Evolutionary conservation across 371 early-diverging fungal species (phyloP), one percentile per base, ranked within the genome.

Genomic region (Ecytonucleospora hepatopenaei): DNA sequence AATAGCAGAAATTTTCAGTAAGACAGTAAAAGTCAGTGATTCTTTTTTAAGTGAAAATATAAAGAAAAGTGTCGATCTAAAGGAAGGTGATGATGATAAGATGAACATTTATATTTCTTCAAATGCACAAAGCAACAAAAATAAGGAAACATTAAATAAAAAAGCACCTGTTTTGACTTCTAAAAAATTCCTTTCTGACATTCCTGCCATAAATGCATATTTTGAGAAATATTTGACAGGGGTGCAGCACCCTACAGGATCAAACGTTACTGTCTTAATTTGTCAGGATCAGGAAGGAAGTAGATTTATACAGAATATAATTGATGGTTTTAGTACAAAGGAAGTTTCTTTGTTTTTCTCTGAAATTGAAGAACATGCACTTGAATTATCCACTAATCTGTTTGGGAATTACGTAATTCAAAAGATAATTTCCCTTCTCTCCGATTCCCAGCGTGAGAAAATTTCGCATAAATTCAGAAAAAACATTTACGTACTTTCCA

Each of bases 351-450:
- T 90, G 74, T 92, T 96, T 16, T 95, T 96, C 82, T 86, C 89
- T 27, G 92, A 94, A 79, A 88, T 98, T 27, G 80, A 87, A 46
- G 90, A 92, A 3, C 85, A 88, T 66, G 86, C 90, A 0, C 79
- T 91, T 34, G 90, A 92, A 62, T 82, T 98, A 48, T 92, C 91
- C 89, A 90, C 91, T 0, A 98, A 98, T 77, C 92, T 97, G 0
- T 98, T 98, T 86, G 97, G 97, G 53, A 98, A 98, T 82, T 98
- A 98, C 75, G 97, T 98, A 48, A 86, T 98, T 54, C 97, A 98
- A 82, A 98, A 97, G 83, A 90, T 97, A 74, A 61, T 79, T 27
- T 75, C 77, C 23, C 59, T 51, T 4, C 60, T 74, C 0, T 68
- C 40, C 46, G 40, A 51, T 16, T 63, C 55, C 31, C 63, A 77